Base-by-base conservation (phyloP, 2,329 filamentous ascomycete species). In the Epichloe elymi region DNA sequence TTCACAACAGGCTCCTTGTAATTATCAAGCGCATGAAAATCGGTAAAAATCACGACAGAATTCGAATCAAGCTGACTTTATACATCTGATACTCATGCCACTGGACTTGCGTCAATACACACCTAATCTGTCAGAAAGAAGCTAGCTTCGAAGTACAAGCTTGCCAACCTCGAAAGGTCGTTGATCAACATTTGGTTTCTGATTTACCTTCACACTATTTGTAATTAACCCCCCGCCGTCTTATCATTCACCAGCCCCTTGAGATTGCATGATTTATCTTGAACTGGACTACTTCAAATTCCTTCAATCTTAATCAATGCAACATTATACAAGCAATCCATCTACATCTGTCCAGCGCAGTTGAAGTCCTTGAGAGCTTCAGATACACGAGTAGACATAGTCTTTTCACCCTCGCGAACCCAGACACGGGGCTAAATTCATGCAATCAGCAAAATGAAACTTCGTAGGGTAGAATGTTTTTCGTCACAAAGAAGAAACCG, bases 361-460 rank as follows among this genome's bases (percentile, higher is more conserved):
- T 93, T 90, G 80, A 98, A 98, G 77, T 97, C 91, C 64, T 84
- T 75, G 57, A 98, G 83, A 54, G 86, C 91, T 68, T 83, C 81
- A 60, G 80, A 67, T 58, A 96, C 81, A 71, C 93, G 87, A 63
- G 76, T 73, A 65, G 76, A 79, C 93, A 97, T 98, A 65, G 85
- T 89, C 83, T 96, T 95, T 82, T 98, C 93, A 65, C 91, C 93
- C 76, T 90, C 86, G 55, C 90, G 86, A 56, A 95, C 88, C 91
- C 90, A 95, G 67, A 96, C 88, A 72, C 89, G 84, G 62, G 89
- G 88, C 74, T 87, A 68, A 20, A 23, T 33, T 39, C 15, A 19
- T 19, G 38, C 35, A 36, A 51, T 50, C 35, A 46, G 36, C 33
- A 51, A 19, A 43, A 40, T 3, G 5, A 23, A 8, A 17, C 4